Base-by-base conservation (phyloP, 2,329 filamentous ascomycete genomes). In the Ophiostoma montium region DNA sequence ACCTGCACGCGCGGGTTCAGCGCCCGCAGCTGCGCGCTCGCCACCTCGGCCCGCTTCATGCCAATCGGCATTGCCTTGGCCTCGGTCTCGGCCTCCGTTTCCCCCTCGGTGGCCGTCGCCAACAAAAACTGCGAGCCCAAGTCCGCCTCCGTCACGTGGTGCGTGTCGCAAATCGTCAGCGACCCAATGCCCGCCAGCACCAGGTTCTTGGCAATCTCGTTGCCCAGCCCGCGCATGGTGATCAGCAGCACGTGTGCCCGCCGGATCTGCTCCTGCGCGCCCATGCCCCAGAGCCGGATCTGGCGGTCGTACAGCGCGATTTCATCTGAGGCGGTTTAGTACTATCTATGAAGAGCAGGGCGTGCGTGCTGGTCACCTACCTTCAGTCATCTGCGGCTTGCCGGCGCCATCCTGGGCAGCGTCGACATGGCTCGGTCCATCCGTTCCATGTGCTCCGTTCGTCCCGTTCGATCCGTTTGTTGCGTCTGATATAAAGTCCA, bases 221-320 rank as follows among this genome's bases (percentile, higher is more conserved):
- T 94, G 51, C 85, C 88, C 15, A 98, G 76, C 1, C 85, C 88
- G 61, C 84, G 86, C 64, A 95, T 80, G 30, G 82, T 88, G 57
- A 98, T 82, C 54, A 98, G 78, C 42, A 96, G 80, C 57, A 98
- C 84, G 60, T 88, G 88, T 52, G 92, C 87, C 52, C 77, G 84
- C 58, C 90, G 86, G 51, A 98, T 88, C 62, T 84, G 87, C 63
- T 94, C 84, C 65, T 98, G 92, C 7, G 92, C 92, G 59, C 92
- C 82, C 61, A 96, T 86, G 39, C 92, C 92, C 92, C 92, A 98
- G 30, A 98, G 80, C 48, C 92, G 84, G 60, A 98, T 95, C 64
- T 98, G 92, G 46, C 92, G 82, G 67, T 98, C 92, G 63, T 98
- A 98, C 6, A 96, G 79, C 13, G 90, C 92, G 60, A 96, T 94